Evolutionary conservation across 495 filamentous ascomycete genomes (phyloP).

Genomic region (Mycothermus thermophilus): DNA sequence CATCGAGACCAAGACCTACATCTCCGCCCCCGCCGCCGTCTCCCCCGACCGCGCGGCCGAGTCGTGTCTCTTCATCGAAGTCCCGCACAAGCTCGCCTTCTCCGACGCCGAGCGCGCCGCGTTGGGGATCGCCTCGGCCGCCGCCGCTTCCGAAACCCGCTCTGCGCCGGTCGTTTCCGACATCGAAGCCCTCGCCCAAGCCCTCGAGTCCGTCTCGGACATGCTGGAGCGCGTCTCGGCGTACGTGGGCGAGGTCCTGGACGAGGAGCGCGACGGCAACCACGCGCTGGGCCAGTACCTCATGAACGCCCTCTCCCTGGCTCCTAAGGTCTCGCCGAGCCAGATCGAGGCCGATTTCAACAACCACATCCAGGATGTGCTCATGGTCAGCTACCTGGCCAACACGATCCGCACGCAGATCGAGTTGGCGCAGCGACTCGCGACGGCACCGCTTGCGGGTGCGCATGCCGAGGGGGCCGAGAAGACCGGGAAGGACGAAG

Average conservation of each 20-base stretch:
- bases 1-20: conserved; percentile 79
- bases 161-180: conserved; percentile 61
- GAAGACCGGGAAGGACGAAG: conserved; percentile 26
- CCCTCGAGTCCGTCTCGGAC: conserved; percentile 68
- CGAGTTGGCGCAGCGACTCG: conserved; percentile 85
- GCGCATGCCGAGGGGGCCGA: conserved; percentile 37
- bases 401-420: conserved; percentile 99
- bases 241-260: conserved; percentile 71
- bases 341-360: conserved; percentile 97
- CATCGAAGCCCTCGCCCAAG: conserved; percentile 71
- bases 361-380: conserved; percentile 96
- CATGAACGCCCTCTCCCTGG: conserved; percentile 77
- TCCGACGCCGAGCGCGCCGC: conserved; percentile 88
- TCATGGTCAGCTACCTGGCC: conserved; percentile 90
- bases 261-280: conserved; percentile 49
- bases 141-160: conserved; percentile 65
- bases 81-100: conserved; percentile 74
- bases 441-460: conserved; percentile 64
- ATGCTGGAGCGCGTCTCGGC: conserved; percentile 80
- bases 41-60: conserved; percentile 88
- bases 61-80: conserved; percentile 89
- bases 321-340: conserved; percentile 79
- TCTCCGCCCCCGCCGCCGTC: conserved; percentile 86
- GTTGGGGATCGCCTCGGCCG: conserved; percentile 69
- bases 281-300: conserved; percentile 88